phyloP scores from a whole-genome alignment of 768 basidiomycete species.

The Hypsizygus marmoreus region DNA sequence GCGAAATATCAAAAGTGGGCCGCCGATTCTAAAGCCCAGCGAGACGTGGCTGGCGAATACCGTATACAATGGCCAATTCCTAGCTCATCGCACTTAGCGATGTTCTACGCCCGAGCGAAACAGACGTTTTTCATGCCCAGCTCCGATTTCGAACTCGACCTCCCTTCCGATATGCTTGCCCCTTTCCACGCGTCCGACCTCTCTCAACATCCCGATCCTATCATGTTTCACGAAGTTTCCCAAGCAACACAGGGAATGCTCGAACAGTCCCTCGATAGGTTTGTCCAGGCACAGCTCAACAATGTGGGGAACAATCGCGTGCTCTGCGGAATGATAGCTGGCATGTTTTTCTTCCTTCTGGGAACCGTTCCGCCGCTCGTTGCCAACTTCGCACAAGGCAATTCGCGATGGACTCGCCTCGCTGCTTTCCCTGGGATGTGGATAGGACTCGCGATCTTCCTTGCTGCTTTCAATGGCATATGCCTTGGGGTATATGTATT shows the following conservation, averaged over 20 bases:
- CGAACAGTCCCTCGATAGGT: constrained; percentile 62
- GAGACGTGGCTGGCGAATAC: constrained; percentile 29
- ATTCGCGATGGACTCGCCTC: constrained; percentile 60
- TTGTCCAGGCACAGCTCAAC: constrained; percentile 68
- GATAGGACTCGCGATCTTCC: constrained; percentile 63
- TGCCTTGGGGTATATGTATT: constrained; percentile 81
- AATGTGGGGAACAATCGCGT: constrained; percentile 73
- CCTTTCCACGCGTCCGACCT: constrained; percentile 51
- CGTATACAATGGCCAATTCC: constrained; percentile 40
- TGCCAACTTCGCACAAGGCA: constrained; percentile 45
- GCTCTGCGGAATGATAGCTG: constrained; percentile 68
- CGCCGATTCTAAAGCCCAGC: constrained; percentile 34
- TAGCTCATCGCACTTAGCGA: constrained; percentile 56
- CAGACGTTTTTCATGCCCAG: constrained; percentile 79
- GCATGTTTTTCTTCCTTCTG: constrained; percentile 48
- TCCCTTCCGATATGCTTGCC: constrained; percentile 65
- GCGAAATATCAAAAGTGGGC: constrained; percentile 47
- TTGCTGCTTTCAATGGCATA: constrained; percentile 70
- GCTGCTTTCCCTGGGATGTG: constrained; percentile 67
- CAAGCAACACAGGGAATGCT: constrained; percentile 60
- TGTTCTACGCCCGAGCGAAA: constrained; percentile 80
- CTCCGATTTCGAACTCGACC: constrained; percentile 70
- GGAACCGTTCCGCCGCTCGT: constrained; percentile 51
- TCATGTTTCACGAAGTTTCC: constrained; percentile 60
- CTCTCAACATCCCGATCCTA: constrained; percentile 63